Evolutionary conservation across 2,329 filamentous ascomycete species (phyloP), one percentile per base, ranked within the genome.

Genomic region (Ilyonectria sp.): DNA sequence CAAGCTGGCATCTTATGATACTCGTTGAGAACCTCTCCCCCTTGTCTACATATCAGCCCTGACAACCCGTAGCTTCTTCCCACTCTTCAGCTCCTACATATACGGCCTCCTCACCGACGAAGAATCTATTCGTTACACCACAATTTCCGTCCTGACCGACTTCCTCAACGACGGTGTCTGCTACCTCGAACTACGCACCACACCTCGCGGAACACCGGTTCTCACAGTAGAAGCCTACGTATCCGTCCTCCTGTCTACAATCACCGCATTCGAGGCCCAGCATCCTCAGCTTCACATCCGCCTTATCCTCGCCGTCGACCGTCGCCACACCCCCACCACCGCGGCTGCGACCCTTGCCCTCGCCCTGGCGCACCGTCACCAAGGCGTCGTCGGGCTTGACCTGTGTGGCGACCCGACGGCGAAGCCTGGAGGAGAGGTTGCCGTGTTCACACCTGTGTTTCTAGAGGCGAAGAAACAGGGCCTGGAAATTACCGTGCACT

Each of bases 101-200:
- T 95, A 96, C 81, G 86, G 88, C 65, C 89, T 97, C 40, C 87
- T 92, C 80, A 89, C 89, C 74, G 89, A 92, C 73, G 79, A 85
- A 11, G 79, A 84, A 4, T 89, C 89, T 70, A 82, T 94, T 54
- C 82, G 81, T 46, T 86, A 88, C 73, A 89, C 92, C 29, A 94
- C 93, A 1, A 83, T 81, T 47, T 86, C 88, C 6, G 92, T 95
- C 50, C 84, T 94, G 7, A 68, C 82, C 21, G 87, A 90, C 73
- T 97, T 96, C 75, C 84, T 87, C 57, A 78, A 79, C 29, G 93
- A 96, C 75, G 92, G 92, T 40, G 91, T 95, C 17, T 85, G 88
- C 63, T 95, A 96, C 76, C 86, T 95, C 13, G 94, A 97, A 78
- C 87, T 96, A 26, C 90, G 94, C 49, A 95, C 93, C 1, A 96